Evolutionary conservation across 108 stramenopile species (phyloP), one percentile per base, ranked within the genome.

Genomic region (Stephanodiscus minutulus): DNA sequence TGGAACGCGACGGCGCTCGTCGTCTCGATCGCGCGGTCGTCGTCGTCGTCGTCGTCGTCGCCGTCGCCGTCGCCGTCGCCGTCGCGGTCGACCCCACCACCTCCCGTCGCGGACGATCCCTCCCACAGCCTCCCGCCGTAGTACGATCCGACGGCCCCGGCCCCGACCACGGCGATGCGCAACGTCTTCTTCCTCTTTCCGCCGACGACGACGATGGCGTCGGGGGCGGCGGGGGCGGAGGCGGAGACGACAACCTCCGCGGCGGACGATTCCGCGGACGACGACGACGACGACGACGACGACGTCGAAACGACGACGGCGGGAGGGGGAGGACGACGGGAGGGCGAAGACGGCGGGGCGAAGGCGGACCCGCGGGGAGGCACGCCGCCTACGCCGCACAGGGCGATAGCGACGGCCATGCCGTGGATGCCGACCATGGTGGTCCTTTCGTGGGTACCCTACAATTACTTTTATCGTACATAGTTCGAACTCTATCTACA

Each of bases 1-100:
- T 83, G 82, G 73, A 93, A 96, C 49, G 82, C 76, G 1, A 96
- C 94, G 57, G 86, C n/a, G n/a, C n/a, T 74, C 50, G 53, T 39
- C 20, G 52, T 20, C 57, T 21, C 8, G 44, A 31, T 41, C 39
- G 39, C 39, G 39, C 9, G 7, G 39, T 41, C 10, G 11, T 44
- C 43, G 12, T 44, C 43, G 43, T 17, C 18, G 33, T 61, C 24
- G 0, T 9, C 61, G 29, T 41, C 29, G 4, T 7, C 29, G 12
- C 7, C 7, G 24, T 62, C 29, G 41, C 5, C 12, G 21, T 12
- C 44, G 7, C 6, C 27, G 53, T 61, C 79, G 83, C 20, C 28
- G 15, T 8, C 82, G 82, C 17, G 85, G n/a, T n/a, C n/a, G n/a
- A n/a, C n/a, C n/a, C n/a, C n/a, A n/a, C n/a, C n/a, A n/a, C n/a